These are phyloP conservation scores for Termitomyces titanicus DNA, from an alignment of 768 basidiomycete genomes.

Conservation along the genomic window DNA sequence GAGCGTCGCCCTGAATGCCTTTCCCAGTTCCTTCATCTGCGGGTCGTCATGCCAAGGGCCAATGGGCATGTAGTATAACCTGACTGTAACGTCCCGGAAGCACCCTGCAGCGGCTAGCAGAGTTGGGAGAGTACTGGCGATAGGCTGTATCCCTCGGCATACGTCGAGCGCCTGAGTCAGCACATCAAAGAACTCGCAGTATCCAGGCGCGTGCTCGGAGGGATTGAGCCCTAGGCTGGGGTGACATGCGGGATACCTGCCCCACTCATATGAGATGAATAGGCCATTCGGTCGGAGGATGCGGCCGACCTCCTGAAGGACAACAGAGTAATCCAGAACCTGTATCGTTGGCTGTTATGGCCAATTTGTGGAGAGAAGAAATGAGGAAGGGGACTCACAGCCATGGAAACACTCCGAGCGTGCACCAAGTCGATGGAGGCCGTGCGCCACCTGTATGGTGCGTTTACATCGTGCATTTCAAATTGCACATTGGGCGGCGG, in stretches of 20 bases:
- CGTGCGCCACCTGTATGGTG: conserved; percentile 44
- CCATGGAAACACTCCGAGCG: conserved; percentile 55
- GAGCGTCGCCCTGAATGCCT: conserved; percentile 34
- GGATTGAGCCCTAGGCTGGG: conserved; percentile 24
- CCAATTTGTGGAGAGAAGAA: background rate
- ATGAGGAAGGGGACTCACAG: conserved; percentile 37
- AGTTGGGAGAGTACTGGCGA: conserved; percentile 33
- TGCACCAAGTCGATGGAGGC: conserved; percentile 67
- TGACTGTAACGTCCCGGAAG: conserved; percentile 37
- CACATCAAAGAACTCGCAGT: conserved; percentile 32
- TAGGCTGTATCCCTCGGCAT: conserved; percentile 32
- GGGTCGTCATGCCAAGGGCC: conserved; percentile 48
- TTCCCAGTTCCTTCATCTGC: conserved; percentile 35
- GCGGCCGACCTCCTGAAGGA: conserved; percentile 58
- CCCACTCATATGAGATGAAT: conserved; percentile 65
- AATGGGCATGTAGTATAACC: conserved; percentile 37
- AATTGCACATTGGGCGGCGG: conserved; percentile 61
- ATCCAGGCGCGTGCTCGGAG: conserved; percentile 35
- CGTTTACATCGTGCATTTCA: conserved; percentile 62
- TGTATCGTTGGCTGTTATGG: conserved; percentile 21
- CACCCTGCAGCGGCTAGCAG: conserved; percentile 31
- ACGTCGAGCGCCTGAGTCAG: conserved; percentile 31
- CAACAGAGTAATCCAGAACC: conserved; percentile 49
- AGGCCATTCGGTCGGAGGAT: conserved; percentile 70
- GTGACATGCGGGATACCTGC: conserved; percentile 36